Percentiles rank a stretch among this genome's conserved stretches.
phyloP scores from a whole-genome alignment of 306 rosid genomes.

The Pterocarpus santalinus region DNA sequence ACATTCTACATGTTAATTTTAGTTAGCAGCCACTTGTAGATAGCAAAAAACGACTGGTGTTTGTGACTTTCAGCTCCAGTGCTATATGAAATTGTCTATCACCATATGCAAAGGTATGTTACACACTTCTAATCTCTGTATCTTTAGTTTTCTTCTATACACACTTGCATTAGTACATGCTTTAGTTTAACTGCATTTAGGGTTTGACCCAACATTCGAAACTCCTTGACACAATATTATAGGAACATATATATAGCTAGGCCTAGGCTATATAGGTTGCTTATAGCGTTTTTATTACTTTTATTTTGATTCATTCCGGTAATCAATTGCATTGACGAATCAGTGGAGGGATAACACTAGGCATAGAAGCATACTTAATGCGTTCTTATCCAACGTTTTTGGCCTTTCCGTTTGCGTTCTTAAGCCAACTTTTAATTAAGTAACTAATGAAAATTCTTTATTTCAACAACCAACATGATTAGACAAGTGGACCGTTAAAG shows the following conservation, averaged over 20 bases:
- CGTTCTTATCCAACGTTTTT: constrained; percentile 25
- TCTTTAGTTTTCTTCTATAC: constrained; percentile 19
- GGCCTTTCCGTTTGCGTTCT: constrained; percentile 4
- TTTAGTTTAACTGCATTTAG: constrained; percentile 31
- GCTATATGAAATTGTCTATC: constrained; percentile 28
- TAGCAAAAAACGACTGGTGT: constrained; percentile 41
- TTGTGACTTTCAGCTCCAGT: constrained; percentile 45
- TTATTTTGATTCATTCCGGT: constrained; percentile 18
- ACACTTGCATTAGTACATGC: background rate
- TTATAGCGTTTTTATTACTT: constrained; percentile 15
- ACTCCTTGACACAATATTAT: constrained; percentile 11
- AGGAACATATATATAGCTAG: background rate
- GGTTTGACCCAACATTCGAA: constrained; percentile 34
- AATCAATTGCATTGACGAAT: constrained; percentile 43
- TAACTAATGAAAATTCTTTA: constrained; percentile 61
- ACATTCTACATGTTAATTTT: constrained; percentile 53
- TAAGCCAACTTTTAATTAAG: constrained; percentile 59
- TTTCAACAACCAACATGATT: constrained; percentile 94
- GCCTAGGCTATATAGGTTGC: background rate
- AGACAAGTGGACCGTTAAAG: constrained; percentile 77
- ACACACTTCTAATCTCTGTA: constrained; percentile 15
- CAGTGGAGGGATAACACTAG: constrained; percentile 43
- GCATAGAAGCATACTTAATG: constrained; percentile 47
- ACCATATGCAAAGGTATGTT: constrained; percentile 41
- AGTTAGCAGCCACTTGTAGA: constrained; percentile 41